Conservation (phyloP, 371 early-diverging fungal species). For the Cokeromyces recurvatus region DNA sequence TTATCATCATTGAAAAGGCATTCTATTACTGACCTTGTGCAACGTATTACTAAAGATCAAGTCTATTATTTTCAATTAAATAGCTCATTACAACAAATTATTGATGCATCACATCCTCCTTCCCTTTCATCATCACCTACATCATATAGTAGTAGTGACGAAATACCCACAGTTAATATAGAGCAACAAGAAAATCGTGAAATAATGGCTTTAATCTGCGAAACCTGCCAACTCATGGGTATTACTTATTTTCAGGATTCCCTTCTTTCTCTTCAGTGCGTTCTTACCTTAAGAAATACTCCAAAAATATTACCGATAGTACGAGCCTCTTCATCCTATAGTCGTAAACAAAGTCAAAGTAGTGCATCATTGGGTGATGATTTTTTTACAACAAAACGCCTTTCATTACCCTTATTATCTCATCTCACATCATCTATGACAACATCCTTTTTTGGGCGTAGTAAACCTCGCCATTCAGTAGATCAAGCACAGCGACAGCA, state of each 20-base stretch:
- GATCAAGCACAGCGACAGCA: conserved; percentile 16
- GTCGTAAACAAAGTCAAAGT: conserved; percentile 13
- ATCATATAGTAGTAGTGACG: conserved; percentile 6
- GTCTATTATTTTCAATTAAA: conserved; percentile 36
- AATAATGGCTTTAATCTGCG: conserved; percentile 24
- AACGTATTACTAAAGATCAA: conserved; percentile 33
- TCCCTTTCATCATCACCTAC: conserved; percentile 27
- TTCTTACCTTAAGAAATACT: conserved; percentile 29
- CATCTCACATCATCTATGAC: conserved; percentile 42
- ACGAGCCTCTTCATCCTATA: neutral
- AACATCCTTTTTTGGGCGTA: conserved; percentile 36
- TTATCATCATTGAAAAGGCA: conserved; percentile 6
- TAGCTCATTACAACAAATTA: no score
- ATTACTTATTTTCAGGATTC: conserved; percentile 31
- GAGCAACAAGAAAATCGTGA: conserved; percentile 18
- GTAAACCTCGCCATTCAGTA: conserved; percentile 23
- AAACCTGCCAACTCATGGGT: conserved; percentile 40
- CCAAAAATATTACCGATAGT: conserved; percentile 6
- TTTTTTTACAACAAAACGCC: conserved; percentile 12
- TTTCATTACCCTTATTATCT: conserved; percentile 28
- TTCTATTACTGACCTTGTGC: conserved; percentile 23
- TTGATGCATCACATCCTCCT: conserved; percentile 18
- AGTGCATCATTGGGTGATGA: conserved; percentile 2
- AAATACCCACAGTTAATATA: conserved; percentile 2
- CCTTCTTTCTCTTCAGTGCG: conserved; percentile 22